Base-by-base conservation (phyloP, 345 rosid species). In the Camelina sativa region DNA sequence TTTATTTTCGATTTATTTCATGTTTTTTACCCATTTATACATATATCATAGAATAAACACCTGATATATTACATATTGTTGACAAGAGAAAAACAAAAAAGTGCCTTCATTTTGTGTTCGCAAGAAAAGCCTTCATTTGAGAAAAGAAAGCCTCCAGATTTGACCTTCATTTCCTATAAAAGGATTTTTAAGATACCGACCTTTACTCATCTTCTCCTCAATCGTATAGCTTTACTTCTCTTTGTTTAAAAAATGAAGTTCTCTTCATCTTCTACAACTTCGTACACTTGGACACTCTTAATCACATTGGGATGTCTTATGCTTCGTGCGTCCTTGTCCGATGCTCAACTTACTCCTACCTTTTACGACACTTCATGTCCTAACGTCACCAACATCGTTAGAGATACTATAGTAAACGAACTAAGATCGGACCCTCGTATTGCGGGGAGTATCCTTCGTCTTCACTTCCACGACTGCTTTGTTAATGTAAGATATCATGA, bases 381-480 rank as follows among this genome's bases (percentile, higher is more conserved):
- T 22, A 10, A 74, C 32, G 86, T 88, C 64, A 78, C 86, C 70
- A 16, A 72, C 81, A 53, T 84, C 25, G 83, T 84, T 8, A 71
- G 82, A 28, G 82, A 81, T 0, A 83, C 83, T 12, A 81, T 87
- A 13, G 30, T 66, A 11, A 76, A 79, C 5, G 91, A 84, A 69
- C 80, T 69, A 7, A 50, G 76, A 38, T 77, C 80, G 38, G 80
- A 77, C 15, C 80, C 80, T 77, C 84, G 91, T 61, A 85, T 83
- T 75, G 84, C 81, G 15, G 91, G 84, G 52, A 82, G 87, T 51
- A 76, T 87, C 52, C 84, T 87, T 47, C 89, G 91, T 67, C 79
- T 87, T 25, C 87, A 85, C 76, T 87, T 87, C 80, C 91, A 87
- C n/a, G 91, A 87, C 34, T 87, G 91, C 60, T 87, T 87, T 16